phyloP scores from a whole-genome alignment of 495 filamentous ascomycete species.

The Diplogelasinospora grovesii region DNA sequence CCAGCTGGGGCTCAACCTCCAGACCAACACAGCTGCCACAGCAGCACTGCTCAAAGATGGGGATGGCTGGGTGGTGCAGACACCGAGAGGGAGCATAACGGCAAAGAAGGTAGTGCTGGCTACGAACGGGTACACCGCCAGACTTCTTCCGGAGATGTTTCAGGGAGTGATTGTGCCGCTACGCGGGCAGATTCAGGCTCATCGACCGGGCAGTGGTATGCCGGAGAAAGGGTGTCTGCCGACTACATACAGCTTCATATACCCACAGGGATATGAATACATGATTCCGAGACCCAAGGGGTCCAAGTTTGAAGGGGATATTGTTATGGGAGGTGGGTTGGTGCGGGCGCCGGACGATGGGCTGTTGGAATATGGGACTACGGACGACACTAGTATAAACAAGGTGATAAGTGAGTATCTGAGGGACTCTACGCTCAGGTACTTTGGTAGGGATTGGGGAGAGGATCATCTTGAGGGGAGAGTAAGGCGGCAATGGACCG shows the following conservation, averaged over 20 bases:
- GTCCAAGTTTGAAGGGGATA: slow-evolving; percentile 44
- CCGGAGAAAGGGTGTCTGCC: slow-evolving; percentile 34
- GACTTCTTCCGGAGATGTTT: slow-evolving; percentile 45
- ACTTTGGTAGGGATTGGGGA: slow-evolving; percentile 55
- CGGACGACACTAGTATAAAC: slow-evolving; percentile 54
- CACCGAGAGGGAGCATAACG: slow-evolving; percentile 46
- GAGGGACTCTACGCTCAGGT: slow-evolving; percentile 34
- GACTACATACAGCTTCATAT: slow-evolving; percentile 57
- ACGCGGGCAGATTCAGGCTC: slow-evolving; percentile 61
- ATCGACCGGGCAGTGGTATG: slow-evolving; percentile 44
- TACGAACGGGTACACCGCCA: slow-evolving; percentile 66
- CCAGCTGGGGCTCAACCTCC: slow-evolving; percentile 49
- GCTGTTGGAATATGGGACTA: slow-evolving; percentile 44
- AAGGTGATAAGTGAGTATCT: slow-evolving; percentile 48
- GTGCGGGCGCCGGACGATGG: slow-evolving; percentile 40
- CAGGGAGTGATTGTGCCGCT: slow-evolving; percentile 58
- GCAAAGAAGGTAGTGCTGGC: slow-evolving; percentile 55
- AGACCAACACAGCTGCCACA: slow-evolving; percentile 53
- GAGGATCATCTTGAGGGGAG: slow-evolving; percentile 49
- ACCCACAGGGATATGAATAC: slow-evolving; percentile 56
- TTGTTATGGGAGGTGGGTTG: slow-evolving; percentile 66
- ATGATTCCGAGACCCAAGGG: slow-evolving; percentile 54
- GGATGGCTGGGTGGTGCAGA: slow-evolving; percentile 41
- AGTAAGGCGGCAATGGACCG: slow-evolving; percentile 55
- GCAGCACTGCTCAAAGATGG: slow-evolving; percentile 7